Base-by-base conservation (phyloP, 345 rosid species). In the Euphorbia peplus region DNA sequence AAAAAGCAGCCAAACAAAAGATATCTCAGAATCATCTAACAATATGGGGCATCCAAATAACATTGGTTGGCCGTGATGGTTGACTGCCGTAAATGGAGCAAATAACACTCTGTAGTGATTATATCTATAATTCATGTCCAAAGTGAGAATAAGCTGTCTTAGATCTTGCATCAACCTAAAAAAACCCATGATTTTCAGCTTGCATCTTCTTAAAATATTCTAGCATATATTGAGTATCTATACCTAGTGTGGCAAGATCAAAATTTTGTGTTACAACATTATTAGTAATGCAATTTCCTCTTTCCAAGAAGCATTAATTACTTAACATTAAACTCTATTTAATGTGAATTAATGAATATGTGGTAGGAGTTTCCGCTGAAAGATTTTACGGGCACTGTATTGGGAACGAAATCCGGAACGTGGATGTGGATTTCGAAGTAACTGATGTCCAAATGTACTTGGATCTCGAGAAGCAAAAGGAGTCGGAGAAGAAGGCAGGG, bases 181-280 rank as follows among this genome's bases (percentile, higher is more conserved):
- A 95, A 81, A 95, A 95, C 69, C 96, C 98, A 53, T 96, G 98
- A 75, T 90, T 95, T 80, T 87, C 95, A 29, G 98, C 92, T 75
- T 95, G 99, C 97, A 90, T 91, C 83, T 88, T 90, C 84, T 90
- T 90, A 55, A 95, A 90, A 80, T 91, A 95, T 35, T 95, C 98
- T 68, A 92, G 77, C 67, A 95, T 79, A 81, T 88, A 88, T 67
- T 88, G 96, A 4, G 96, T 92, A 83, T 95, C 98, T 73, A 83
- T 84, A 48, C 99, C 97, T 7, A 92, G 70, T 5, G 92, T 85
- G 81, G 79, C 80, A 63, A 75, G 60, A 55, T 68, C 75, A 81
- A 75, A 83, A 72, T 77, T 90, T 30, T 76, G 26, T 0, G 75
- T 4, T 55, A 79, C 80, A 30, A 67, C 26, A 24, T 81, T 85